These are phyloP conservation scores for Mycena epipterygia DNA, from an alignment of 768 basidiomycete genomes.

Conservation along the genomic window DNA sequence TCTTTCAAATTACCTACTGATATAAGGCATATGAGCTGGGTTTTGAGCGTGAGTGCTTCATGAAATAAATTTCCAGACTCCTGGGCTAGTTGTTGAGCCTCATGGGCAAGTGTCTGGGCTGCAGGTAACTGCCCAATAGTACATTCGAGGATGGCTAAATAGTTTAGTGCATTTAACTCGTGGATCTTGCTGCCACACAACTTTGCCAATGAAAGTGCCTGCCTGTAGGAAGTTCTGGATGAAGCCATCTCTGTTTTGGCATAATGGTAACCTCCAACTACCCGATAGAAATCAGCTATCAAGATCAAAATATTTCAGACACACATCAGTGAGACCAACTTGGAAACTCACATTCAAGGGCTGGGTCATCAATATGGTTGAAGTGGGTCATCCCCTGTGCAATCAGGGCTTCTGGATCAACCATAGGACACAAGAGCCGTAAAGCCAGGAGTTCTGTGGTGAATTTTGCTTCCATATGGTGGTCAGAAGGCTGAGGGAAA, in stretches of 20 bases:
- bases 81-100: background rate
- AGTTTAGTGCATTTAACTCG: background rate
- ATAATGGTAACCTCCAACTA: background rate
- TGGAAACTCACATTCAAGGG: background rate
- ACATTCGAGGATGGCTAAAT: background rate
- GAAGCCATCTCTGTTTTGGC: background rate
- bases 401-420: background rate
- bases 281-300: background rate
- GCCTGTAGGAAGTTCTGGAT: background rate
- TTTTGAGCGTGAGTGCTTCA: background rate
- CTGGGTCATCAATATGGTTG: background rate
- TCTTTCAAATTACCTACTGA: background rate
- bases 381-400: background rate
- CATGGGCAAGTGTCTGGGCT: background rate
- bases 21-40: background rate
- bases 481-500: background rate
- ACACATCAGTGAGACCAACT: background rate
- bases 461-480: background rate
- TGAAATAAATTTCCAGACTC: background rate
- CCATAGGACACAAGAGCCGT: background rate
- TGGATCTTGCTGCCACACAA: background rate
- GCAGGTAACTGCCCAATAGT: background rate
- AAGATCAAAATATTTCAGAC: background rate
- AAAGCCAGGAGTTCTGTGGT: background rate
- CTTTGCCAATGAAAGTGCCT: background rate